Evolutionary conservation across 108 stramenopile genomes (phyloP), one percentile per base, ranked within the genome.

Genomic region (Heterococcus sp.): DNA sequence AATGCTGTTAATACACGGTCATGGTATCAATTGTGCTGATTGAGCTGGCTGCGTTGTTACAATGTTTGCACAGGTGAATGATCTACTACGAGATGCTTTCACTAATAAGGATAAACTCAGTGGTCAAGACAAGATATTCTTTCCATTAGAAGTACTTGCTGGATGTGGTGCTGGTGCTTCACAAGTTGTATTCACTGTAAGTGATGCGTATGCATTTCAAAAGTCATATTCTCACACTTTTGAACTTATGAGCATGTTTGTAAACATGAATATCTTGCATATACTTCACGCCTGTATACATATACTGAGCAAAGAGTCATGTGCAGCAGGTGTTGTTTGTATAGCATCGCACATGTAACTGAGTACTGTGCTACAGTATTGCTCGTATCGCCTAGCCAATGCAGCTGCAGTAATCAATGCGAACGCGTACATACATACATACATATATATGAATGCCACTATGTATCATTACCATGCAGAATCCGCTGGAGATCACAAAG

Each of bases 401-500:
- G n/a, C n/a, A 58, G 46, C 14, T 58, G 21, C 46, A 58, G 21
- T 8, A 58, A 21, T 58, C 21, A 21, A 21, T 58, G 21, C 8
- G 8, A 58, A 58, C 46, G 14, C 21, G 21, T 21, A 58, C 21
- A 21, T 58, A 58, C 46, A 58, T 21, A 58, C 46, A 58, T 58
- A 21, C 46, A 58, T 21, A 58, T 21, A 14, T 21, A 58, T 21
- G 8, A 58, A 8, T 14, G 21, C 46, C 21, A 21, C 46, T 8
- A 58, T 58, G 46, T 58, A 8, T 21, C 46, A 8, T 58, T 21
- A 21, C 46, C 46, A 8, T 21, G 46, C 46, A 58, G 34, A 82
- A 82, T 72, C 85, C 85, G 11, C 39, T 82, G 28, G 85, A 86
- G 66, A 78, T 82, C 28, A 71, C 72, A 0, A 86, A 86, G 71